Conservation (phyloP, 345 rosid genomes). For the Aethionema arabicum region DNA sequence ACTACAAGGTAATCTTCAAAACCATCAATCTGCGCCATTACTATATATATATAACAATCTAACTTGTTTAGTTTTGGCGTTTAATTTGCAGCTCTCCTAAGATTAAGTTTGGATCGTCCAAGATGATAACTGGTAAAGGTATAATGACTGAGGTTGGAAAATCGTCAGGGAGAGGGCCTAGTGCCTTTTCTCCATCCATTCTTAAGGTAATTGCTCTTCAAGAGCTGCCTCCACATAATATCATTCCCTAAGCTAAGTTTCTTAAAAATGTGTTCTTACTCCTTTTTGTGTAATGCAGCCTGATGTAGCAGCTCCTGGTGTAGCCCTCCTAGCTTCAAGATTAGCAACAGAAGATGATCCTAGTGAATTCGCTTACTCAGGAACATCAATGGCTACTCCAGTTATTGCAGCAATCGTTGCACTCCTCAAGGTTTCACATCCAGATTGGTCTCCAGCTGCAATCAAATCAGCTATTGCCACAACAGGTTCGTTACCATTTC, state of each 20-base stretch:
- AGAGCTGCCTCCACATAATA: too few relatives aligned
- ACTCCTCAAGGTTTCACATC: conserved; percentile 39
- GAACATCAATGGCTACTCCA: conserved; percentile 70
- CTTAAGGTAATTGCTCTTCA: conserved; percentile 36
- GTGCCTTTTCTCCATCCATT: conserved; percentile 45
- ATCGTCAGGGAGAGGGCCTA: conserved; percentile 47
- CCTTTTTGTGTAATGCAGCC: conserved; percentile 18
- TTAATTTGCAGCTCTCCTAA: too few relatives aligned
- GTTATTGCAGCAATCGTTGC: conserved; percentile 48
- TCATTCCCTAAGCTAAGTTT: too few relatives aligned
- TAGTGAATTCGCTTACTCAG: conserved; percentile 36
- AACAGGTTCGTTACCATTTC: conserved; percentile 39
- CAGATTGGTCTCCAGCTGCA: conserved; percentile 62
- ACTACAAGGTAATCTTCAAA: conserved; percentile 12
- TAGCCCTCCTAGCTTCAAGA: background rate
- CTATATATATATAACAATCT: too few relatives aligned
- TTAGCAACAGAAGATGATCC: conserved; percentile 7
- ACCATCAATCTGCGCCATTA: too few relatives aligned
- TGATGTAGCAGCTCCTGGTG: conserved; percentile 39
- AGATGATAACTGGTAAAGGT: conserved; percentile 33
- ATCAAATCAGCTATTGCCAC: conserved; percentile 56
- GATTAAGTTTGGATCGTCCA: conserved; percentile 27
- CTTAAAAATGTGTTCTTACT: too few relatives aligned
- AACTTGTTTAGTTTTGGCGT: too few relatives aligned
- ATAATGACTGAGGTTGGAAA: conserved; percentile 30